phyloP scores from a whole-genome alignment of 106 monocot species.

The Acanthochlamys bracteata region DNA sequence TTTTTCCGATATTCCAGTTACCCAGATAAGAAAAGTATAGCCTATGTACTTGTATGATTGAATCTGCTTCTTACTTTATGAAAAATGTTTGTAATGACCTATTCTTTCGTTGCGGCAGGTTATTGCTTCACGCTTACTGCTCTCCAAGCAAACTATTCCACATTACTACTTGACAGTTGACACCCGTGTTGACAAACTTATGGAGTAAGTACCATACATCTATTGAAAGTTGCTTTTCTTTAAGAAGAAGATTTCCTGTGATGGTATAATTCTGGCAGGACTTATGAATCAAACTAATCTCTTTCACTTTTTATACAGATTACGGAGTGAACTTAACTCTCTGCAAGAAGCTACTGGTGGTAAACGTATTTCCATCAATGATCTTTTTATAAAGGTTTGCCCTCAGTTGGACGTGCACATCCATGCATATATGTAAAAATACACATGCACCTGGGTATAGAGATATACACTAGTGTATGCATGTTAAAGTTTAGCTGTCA shows the following conservation, averaged over 20 bases:
- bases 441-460: too few relatives aligned
- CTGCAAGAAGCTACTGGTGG: slow-evolving; percentile 86
- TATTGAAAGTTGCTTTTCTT: not conserved
- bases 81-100: not conserved
- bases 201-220: slow-evolving; percentile 43
- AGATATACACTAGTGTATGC: too few relatives aligned
- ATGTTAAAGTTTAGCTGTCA: too few relatives aligned
- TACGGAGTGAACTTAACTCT: slow-evolving; percentile 68
- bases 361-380: slow-evolving; percentile 84
- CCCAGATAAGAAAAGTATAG: slow-evolving; percentile 89
- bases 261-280: too few relatives aligned
- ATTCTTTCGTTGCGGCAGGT: slow-evolving; percentile 32
- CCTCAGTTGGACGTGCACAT: too few relatives aligned
- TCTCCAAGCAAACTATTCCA: slow-evolving; percentile 95
- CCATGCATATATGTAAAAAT: too few relatives aligned
- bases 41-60: not conserved
- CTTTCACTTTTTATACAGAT: slow-evolving; percentile 18
- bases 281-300: too few relatives aligned
- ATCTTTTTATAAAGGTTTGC: slow-evolving; percentile 91
- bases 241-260: too few relatives aligned
- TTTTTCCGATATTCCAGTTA: slow-evolving; percentile 69
- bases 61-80: not conserved
- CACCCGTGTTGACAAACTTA: slow-evolving; percentile 80
- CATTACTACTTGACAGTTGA: slow-evolving; percentile 97
- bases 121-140: slow-evolving; percentile 78